phyloP scores from a whole-genome alignment of 176 grass and related monocot species.

The Oryza officinalis region DNA sequence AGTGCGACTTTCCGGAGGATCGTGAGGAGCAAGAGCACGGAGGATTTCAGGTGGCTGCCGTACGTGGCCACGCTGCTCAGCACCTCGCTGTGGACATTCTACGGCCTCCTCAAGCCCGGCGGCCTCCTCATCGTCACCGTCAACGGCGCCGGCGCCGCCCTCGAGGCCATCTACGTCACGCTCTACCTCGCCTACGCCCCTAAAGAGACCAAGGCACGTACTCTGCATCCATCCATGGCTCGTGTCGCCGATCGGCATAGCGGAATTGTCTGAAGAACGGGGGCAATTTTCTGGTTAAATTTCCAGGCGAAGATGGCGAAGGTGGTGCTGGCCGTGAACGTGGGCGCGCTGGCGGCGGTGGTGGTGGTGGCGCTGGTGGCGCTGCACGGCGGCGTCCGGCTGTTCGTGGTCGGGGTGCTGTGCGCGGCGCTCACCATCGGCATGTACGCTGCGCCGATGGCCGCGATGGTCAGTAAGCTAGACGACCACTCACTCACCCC shows the following conservation, averaged over 20 bases:
- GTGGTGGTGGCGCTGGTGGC: slow-evolving; percentile 34
- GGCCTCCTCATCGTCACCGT: slow-evolving; percentile 81
- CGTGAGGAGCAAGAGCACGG: slow-evolving; percentile 59
- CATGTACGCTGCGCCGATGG: slow-evolving; percentile 72
- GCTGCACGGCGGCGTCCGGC: slow-evolving; percentile 49
- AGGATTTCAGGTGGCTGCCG: slow-evolving; percentile 68
- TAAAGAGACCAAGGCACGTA: slow-evolving; percentile 39
- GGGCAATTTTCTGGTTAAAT: too few relatives aligned
- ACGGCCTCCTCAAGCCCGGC: slow-evolving; percentile 68
- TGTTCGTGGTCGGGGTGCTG: slow-evolving; percentile 50
- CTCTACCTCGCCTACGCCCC: slow-evolving; percentile 68
- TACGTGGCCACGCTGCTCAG: slow-evolving; percentile 71
- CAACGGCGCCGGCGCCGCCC: slow-evolving; percentile 53
- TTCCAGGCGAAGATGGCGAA: slow-evolving; percentile 66
- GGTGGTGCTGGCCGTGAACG: slow-evolving; percentile 51
- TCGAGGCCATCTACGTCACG: slow-evolving; percentile 62
- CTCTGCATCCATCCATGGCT: background rate
- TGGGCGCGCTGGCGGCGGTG: slow-evolving; percentile 51
- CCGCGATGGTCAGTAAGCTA: slow-evolving; percentile 56
- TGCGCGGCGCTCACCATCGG: slow-evolving; percentile 62
- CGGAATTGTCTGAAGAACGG: too few relatives aligned
- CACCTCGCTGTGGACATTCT: slow-evolving; percentile 80
- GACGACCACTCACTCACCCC: background rate
- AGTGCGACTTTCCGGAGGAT: slow-evolving; percentile 77
- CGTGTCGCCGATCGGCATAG: background rate